These are phyloP conservation scores for Myxozyma vanderwaltii DNA, from an alignment of 805 yeast species.

Conservation along the genomic window DNA sequence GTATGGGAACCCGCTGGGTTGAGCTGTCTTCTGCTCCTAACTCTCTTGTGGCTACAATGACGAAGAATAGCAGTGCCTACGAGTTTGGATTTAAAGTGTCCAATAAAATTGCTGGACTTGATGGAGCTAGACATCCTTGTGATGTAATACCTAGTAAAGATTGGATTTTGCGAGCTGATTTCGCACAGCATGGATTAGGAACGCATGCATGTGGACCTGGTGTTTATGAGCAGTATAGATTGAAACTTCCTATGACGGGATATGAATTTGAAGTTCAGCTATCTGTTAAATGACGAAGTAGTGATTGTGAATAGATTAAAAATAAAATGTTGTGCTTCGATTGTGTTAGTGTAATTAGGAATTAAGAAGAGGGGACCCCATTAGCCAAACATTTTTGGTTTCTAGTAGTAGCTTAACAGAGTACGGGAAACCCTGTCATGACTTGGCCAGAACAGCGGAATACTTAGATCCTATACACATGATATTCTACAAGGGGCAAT, in stretches of 20 bases:
- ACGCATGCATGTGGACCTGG: slow-evolving; percentile 41
- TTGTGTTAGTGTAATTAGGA: too few species aligned
- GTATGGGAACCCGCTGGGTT: slow-evolving; percentile 43
- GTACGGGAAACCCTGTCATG: too few species aligned
- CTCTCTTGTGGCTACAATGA: slow-evolving; percentile 3
- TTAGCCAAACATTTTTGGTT: too few species aligned
- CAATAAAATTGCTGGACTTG: slow-evolving; percentile 25
- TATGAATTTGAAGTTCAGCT: slow-evolving; percentile 15
- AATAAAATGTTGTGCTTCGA: too few species aligned
- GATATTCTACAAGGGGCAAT: too few species aligned
- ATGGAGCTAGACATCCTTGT: slow-evolving; percentile 38
- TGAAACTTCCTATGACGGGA: slow-evolving; percentile 7
- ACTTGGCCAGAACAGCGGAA: too few species aligned
- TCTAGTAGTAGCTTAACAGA: too few species aligned
- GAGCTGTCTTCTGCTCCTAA: slow-evolving; percentile 15
- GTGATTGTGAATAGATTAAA: background rate
- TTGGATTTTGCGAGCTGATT: slow-evolving; percentile 37
- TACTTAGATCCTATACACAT: too few species aligned
- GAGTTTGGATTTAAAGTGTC: slow-evolving; percentile 29
- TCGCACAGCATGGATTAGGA: slow-evolving; percentile 39
- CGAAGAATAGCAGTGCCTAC: slow-evolving; percentile 18
- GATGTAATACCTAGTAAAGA: slow-evolving; percentile 30
- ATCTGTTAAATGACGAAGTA: background rate
- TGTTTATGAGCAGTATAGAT: slow-evolving; percentile 29
- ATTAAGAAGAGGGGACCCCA: too few species aligned